phyloP scores from a whole-genome alignment of 1,284 basidiomycete genomes.

The Cutaneotrichosporon mucoides region DNA sequence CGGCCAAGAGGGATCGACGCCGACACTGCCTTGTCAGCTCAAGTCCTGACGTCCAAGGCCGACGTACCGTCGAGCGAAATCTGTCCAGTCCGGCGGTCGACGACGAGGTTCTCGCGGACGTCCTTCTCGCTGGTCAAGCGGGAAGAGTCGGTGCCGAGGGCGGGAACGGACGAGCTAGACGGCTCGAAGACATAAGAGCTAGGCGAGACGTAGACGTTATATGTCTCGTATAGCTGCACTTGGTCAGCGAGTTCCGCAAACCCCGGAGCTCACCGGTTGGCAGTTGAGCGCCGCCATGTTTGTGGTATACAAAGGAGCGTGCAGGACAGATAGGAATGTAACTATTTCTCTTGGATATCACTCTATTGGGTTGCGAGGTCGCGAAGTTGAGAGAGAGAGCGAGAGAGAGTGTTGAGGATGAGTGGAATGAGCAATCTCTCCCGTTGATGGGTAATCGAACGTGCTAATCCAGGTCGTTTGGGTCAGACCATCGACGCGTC shows the following conservation, averaged over 20 bases:
- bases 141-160: conserved; percentile 21
- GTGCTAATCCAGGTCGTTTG: too few relatives aligned
- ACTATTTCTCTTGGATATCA: too few relatives aligned
- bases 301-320: too few relatives aligned
- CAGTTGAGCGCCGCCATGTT: conserved; percentile 25
- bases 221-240: conserved; percentile 47
- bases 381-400: too few relatives aligned
- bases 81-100: conserved; percentile 47
- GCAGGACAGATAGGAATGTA: too few relatives aligned
- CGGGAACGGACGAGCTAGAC: conserved; percentile 25
- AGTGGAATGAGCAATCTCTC: too few relatives aligned
- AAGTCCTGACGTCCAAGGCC: too few relatives aligned
- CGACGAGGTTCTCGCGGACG: conserved; percentile 46
- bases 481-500: too few relatives aligned
- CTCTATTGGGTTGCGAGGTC: too few relatives aligned
- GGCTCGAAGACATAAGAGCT: conserved; percentile 49
- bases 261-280: conserved; percentile 22
- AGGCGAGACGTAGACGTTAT: conserved; percentile 48
- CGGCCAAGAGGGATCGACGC: conserved; percentile 44
- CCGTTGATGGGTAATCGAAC: too few relatives aligned
- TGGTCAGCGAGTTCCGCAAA: too few relatives aligned
- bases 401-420: too few relatives aligned
- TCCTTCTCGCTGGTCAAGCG: conserved; percentile 41
- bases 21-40: conserved; percentile 22
- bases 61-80: conserved; percentile 49